Evolutionary conservation across 192 early-diverging fungal species (phyloP), one percentile per base, ranked within the genome.

Genomic region (Chytriomyces hyalinus): DNA sequence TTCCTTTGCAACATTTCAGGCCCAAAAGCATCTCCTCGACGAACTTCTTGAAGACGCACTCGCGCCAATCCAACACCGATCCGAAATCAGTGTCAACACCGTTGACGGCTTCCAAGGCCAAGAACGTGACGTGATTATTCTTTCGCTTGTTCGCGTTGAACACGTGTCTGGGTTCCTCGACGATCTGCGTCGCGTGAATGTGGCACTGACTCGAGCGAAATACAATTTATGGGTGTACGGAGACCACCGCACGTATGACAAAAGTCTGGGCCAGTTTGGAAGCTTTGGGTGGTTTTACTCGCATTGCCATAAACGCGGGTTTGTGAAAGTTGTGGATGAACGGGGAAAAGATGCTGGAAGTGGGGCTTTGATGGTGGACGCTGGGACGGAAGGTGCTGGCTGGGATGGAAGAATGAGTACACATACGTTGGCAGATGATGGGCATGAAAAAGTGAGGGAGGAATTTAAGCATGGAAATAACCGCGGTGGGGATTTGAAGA

Each of bases 21-120:
- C 72, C 15, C 72, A 73, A 63, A 73, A 73, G 20, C 53, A 57
- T 20, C 13, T n/a, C 36, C 60, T 73, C 11, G 46, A 49, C 17
- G 61, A 63, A 28, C 24, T 15, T 8, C 28, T 63, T 10, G 9
- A 44, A 17, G 6, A 17, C 53, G 26, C 72, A 1, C n/a, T 49
- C 13, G 15, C 50, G 3, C 57, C 59, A 8, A 8, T 15, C 11
- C 9, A 17, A 13, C 61, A 73, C 57, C 24, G 26, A 9, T 13
- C 28, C 13, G 17, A 63, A 13, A 63, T 73, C 9, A 63, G 17
- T 22, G 72, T 73, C 11, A 73, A 73, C 26, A 73, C 72, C 5
- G 72, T 73, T 22, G 72, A 73, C 61, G 72, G 72, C 17, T 73
- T 73, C 43, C 72, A 73, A 59, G 72, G 72, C 17, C 72, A 73